These are phyloP conservation scores for Setaria italica DNA, from an alignment of 202 grass and related monocot genomes.

Conservation along the genomic window DNA sequence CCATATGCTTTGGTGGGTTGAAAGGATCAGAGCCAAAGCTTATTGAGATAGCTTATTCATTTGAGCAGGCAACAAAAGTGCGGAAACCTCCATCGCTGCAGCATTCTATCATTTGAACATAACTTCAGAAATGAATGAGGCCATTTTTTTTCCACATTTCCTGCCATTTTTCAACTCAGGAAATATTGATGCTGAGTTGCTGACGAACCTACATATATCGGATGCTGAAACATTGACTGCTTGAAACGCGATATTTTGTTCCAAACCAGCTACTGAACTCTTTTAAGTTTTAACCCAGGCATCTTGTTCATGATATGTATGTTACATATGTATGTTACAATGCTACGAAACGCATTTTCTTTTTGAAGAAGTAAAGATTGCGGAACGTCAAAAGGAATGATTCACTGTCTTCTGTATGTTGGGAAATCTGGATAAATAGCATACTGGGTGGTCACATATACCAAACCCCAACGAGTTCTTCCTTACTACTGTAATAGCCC, in stretches of 20 bases:
- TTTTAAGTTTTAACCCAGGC: background rate
- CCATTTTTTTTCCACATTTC: background rate
- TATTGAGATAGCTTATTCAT: constrained; percentile 83
- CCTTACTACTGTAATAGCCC: background rate
- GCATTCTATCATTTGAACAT: constrained; percentile 40
- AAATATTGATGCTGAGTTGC: background rate
- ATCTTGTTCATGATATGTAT: background rate
- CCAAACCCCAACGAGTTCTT: background rate
- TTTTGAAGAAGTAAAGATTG: background rate
- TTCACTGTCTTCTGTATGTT: no score
- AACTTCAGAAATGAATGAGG: background rate
- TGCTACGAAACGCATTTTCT: background rate
- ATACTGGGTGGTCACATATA: background rate
- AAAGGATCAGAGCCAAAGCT: constrained; percentile 76
- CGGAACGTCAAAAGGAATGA: background rate
- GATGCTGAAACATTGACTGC: background rate
- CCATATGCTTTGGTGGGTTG: constrained; percentile 75
- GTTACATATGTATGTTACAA: background rate
- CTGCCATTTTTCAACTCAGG: background rate
- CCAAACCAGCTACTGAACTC: background rate
- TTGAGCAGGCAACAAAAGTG: constrained; percentile 73
- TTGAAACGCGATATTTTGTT: background rate
- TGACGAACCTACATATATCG: background rate
- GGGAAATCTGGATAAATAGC: background rate
- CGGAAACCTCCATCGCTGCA: constrained; percentile 57